A percentile compares a stretch with the other conserved stretches of the same genome.
phyloP scores from a whole-genome alignment of 257 asterid species.

The Jacaranda mimosifolia region DNA sequence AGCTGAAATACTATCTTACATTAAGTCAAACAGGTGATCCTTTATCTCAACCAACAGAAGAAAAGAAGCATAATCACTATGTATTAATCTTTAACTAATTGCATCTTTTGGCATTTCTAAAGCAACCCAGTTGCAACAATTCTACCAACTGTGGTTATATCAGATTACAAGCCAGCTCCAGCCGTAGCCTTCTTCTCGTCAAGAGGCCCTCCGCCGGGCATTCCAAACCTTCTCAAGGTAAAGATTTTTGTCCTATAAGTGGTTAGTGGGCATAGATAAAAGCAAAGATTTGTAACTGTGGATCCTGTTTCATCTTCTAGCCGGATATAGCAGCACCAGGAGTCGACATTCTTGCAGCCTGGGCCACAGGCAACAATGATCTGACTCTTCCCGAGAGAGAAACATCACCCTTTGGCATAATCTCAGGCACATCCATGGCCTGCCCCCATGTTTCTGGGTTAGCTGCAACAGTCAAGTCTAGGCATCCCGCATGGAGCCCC shows the following conservation, averaged over 20 bases:
- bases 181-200: conserved; percentile 57
- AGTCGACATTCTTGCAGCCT: conserved; percentile 24
- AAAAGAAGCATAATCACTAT: too few relatives aligned
- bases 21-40: conserved; percentile 55
- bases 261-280: neutral
- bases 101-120: conserved; percentile 17
- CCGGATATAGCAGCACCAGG: conserved; percentile 68
- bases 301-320: conserved; percentile 39
- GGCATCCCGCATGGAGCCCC: conserved; percentile 36
- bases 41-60: too few relatives aligned
- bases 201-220: conserved; percentile 44
- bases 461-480: conserved; percentile 57
- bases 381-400: conserved; percentile 31
- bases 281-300: neutral
- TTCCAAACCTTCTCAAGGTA: conserved; percentile 57
- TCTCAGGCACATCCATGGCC: conserved; percentile 71
- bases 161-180: conserved; percentile 60
- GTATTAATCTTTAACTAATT: neutral
- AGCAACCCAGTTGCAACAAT: conserved; percentile 62
- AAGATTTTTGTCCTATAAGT: neutral
- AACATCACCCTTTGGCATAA: conserved; percentile 39
- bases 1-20: conserved; percentile 46
- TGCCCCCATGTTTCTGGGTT: conserved; percentile 64
- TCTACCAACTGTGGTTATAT: conserved; percentile 45
- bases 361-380: conserved; percentile 45